Conservation (phyloP, 305 asterid species). For the Fraxinus paxiana region DNA sequence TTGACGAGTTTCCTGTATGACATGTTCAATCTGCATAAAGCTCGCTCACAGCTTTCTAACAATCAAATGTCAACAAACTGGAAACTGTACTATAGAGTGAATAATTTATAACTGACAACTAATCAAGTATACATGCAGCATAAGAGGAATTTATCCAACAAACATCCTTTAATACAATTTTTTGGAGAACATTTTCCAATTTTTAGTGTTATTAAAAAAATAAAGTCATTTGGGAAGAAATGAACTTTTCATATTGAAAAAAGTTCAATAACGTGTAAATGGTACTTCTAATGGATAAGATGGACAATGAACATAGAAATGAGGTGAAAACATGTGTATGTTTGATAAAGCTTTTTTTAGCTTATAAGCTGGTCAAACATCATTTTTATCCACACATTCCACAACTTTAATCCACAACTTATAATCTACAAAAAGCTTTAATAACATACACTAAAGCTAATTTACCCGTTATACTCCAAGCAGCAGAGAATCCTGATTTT, state of each 20-base stretch:
- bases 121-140: background rate
- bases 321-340: conserved; percentile 9
- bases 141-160: background rate
- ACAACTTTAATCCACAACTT: background rate
- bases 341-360: background rate
- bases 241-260: background rate
- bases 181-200: background rate
- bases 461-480: background rate
- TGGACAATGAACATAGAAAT: background rate
- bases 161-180: background rate
- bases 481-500: conserved; percentile 2
- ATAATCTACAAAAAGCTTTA: background rate
- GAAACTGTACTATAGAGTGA: background rate
- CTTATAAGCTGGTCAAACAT: background rate
- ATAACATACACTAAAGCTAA: background rate
- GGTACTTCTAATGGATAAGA: conserved; percentile 7
- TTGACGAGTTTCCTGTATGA: background rate
- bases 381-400: background rate
- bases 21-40: background rate
- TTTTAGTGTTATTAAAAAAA: background rate
- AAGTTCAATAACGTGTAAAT: conserved; percentile 2
- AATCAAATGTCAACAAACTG: conserved; percentile 2
- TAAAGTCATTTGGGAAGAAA: background rate
- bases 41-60: conserved; percentile 10
- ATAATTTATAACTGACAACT: conserved; percentile 13